phyloP scores from a whole-genome alignment of 1,284 basidiomycete species.

The Apiotrichum mycotoxinovorans region DNA sequence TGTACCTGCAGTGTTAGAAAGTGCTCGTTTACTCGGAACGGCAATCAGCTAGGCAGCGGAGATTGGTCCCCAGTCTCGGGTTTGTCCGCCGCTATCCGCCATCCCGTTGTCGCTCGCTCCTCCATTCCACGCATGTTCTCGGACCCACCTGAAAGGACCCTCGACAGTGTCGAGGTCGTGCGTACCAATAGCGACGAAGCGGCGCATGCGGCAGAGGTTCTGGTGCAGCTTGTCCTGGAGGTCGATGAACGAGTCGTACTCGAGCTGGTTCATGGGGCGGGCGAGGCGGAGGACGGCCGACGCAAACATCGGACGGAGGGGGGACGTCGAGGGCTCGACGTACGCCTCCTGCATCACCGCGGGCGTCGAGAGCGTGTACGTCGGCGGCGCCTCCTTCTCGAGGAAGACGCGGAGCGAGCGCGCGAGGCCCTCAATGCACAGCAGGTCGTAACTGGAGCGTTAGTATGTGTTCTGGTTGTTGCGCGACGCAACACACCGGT shows the following conservation, averaged over 20 bases:
- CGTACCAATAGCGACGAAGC: conserved; percentile 94
- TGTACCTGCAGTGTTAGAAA: conserved; percentile 57
- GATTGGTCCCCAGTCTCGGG: too few relatives aligned
- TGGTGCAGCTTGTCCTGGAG: conserved; percentile 97
- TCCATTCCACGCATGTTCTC: background rate
- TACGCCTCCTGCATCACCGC: conserved; percentile 63
- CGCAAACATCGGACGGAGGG: conserved; percentile 86
- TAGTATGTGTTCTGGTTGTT: background rate
- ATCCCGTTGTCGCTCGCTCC: background rate
- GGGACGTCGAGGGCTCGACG: conserved; percentile 67
- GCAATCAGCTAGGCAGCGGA: too few relatives aligned
- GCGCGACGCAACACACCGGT: conserved; percentile 58
- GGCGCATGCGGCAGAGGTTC: conserved; percentile 85
- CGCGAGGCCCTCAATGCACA: conserved; percentile 95
- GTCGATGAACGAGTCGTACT: conserved; percentile 97
- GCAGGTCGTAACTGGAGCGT: conserved; percentile 78
- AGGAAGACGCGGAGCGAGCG: conserved; percentile 84
- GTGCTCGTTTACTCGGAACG: too few relatives aligned
- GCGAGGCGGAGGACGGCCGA: conserved; percentile 86
- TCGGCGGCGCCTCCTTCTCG: conserved; percentile 64
- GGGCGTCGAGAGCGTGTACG: conserved; percentile 69
- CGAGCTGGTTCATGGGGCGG: conserved; percentile 73
- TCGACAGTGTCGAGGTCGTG: conserved; percentile 91
- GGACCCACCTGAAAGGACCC: conserved; percentile 65
- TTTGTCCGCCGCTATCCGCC: too few relatives aligned